Evolutionary conservation across 352 stramenopile species (phyloP), one percentile per base, ranked within the genome.

Genomic region (Thalassiosira mediterranea): DNA sequence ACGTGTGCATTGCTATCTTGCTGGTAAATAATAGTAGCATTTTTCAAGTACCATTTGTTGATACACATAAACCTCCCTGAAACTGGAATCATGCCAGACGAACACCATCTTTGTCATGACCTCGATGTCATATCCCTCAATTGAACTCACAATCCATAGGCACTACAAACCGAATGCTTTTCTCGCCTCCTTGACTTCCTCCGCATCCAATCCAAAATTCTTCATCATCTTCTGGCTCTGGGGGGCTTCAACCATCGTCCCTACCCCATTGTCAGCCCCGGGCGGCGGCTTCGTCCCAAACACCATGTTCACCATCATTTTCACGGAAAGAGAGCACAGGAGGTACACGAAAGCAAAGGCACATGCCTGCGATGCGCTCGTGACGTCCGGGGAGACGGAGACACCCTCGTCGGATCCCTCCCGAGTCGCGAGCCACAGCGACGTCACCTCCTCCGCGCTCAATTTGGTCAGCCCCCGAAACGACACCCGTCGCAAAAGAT

Each of bases 311-410:
- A 89, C 59, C 31, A 88, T 88, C 59, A 80, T 83, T 49, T 92
- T 92, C 0, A 91, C 73, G 4, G 69, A 82, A 26, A 88, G 40
- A 31, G 52, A 77, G 44, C 63, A 78, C 37, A 92, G 28, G 21
- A 87, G 56, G 49, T 92, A 92, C 28, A 92, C 72, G 54, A 92
- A 89, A 31, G 87, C 61, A 62, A 90, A 91, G 0, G 76, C 67
- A 34, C 63, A 79, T 47, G 79, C 84, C 65, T 91, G 83, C 17
- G 77, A 81, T 5, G 71, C 63, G 62, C 62, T 57, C 31, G 42
- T 60, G 11, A 81, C 66, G 53, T 77, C 42, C 2, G 57, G 44
- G 52, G 47, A 46, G 7, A 79, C 2, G 1, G 48, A 8, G 37
- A 15, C 37, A 28, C 62, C 72, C 17, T 81, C n/a, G n/a, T n/a